Evolutionary conservation across 2,329 filamentous ascomycete genomes (phyloP).

Genomic region (Trichothecium roseum): DNA sequence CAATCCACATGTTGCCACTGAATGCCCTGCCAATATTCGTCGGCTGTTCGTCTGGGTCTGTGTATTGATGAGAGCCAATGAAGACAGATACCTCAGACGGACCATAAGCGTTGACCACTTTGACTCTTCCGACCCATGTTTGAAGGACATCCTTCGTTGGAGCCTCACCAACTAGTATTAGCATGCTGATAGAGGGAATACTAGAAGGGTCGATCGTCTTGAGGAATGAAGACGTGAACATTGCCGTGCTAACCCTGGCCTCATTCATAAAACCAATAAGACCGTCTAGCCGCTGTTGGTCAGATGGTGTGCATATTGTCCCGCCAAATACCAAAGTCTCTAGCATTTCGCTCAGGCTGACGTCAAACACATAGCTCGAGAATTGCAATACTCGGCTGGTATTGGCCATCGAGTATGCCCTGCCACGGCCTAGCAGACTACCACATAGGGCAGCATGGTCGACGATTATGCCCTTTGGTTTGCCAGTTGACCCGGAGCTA

Average conservation of each 20-base stretch:
- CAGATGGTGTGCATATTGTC: constrained; percentile 6
- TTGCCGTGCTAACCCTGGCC: neutral
- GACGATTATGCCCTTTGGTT: constrained; percentile 6
- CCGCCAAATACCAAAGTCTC: constrained; percentile 8
- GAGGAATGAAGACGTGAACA: constrained; percentile 10
- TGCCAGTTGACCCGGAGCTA: constrained; percentile 14
- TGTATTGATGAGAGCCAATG: neutral
- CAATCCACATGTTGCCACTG: constrained; percentile 11
- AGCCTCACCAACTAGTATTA: constrained; percentile 9
- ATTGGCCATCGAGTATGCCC: constrained; percentile 2
- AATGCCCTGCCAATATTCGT: constrained; percentile 6
- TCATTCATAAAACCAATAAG: neutral
- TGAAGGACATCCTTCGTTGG: constrained; percentile 4
- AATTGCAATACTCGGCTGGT: constrained; percentile 29
- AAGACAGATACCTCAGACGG: constrained; percentile 3
- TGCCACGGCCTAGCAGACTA: constrained; percentile 2
- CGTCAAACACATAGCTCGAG: constrained; percentile 36
- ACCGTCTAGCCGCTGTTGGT: constrained; percentile 6
- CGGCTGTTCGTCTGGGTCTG: constrained; percentile 3
- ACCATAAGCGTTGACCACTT: constrained; percentile 10
- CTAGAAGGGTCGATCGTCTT: constrained; percentile 7
- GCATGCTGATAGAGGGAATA: constrained; percentile 4
- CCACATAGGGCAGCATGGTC: constrained; percentile 6
- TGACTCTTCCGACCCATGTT: constrained; percentile 8
- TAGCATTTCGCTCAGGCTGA: constrained; percentile 30